Evolutionary conservation across 2,329 filamentous ascomycete species (phyloP), one percentile per base, ranked within the genome.

Genomic region (Xylaria polymorpha): DNA sequence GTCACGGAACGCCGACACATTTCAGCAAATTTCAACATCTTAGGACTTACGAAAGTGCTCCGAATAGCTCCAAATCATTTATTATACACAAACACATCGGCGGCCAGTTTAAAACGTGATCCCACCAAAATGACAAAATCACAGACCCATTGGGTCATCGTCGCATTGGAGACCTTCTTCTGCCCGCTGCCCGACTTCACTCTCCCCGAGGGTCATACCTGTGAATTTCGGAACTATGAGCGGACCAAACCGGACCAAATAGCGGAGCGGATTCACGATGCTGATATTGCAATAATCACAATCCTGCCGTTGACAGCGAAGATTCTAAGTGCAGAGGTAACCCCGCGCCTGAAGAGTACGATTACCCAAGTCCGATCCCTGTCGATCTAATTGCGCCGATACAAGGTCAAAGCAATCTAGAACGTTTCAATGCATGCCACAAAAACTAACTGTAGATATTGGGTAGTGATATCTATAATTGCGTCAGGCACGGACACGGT

Each of bases 401-500:
- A 15, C 50, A 57, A 2, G 41, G 22, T 12, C 18, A 18, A n/a
- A 18, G 55, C 37, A 12, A 7, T 15, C 15, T 18, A 4, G 14
- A 35, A 20, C 4, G 6, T 35, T 35, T 46, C 3, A 37, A 32
- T 8, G 18, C 35, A 37, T 20, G 12, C 9, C 10, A 39, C 9
- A 29, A 35, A 18, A 10, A 39, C 62, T 69, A 15, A 69, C 62
- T 35, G 22, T 1, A 3, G 20, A 29, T 22, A 2, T 56, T 10
- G 32, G 14, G 35, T 41, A 71, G 69, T 81, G 68, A 66, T 83
- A 29, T 77, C 76, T 39, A 74, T 80, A 1, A 73, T 81, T 20
- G 81, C 80, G 0, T 79, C 79, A 15, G 81, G 81, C 10, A 79
- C 74, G 18, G 81, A 83, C 69, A 67, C 70, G n/a, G 73, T 83